Base-by-base conservation (phyloP, 2,329 filamentous ascomycete species). In the Paraphaeosphaeria minitans region DNA sequence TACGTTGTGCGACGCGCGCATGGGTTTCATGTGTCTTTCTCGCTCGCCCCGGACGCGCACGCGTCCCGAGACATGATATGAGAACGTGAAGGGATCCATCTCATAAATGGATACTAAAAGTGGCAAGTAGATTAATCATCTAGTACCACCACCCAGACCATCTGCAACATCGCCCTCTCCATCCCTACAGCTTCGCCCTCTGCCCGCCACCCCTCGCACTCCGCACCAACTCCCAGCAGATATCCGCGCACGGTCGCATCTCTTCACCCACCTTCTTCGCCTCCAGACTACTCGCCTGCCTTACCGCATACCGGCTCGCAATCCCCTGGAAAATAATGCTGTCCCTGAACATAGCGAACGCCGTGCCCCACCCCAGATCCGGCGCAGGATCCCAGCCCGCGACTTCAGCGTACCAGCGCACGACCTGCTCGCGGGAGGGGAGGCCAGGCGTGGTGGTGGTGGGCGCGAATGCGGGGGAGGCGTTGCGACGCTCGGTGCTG, bases 201-300 rank as follows among this genome's bases (percentile, higher is more conserved):
- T 22, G 9, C 35, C 27, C 39, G 22, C 37, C 7, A 43, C 57
- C 59, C 57, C 60, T 61, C 43, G 57, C 66, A 31, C 57, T 56
- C 50, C 48, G 12, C n/a, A 65, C 61, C 53, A 66, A 52, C 55
- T 62, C 57, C 66, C 66, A 68, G 49, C 60, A 63, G 42, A 89
- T 83, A 76, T 90, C 82, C 0, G 89, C 92, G 79, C 93, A 84
- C n/a, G 89, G 87, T 27, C 78, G 82, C 77, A 90, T 87, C 74
- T 85, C 84, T 58, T 81, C 81, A 1, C 84, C 91, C 75, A 95
- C 89, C 52, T 87, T 83, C 67, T 82, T 84, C 9, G 93, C 94
- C 74, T 89, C 84, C 58, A 86, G 89, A 75, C 91, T 96, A 78
- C 91, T 96, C 45, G 93, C 93, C 83, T 97, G 93, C 52, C 93